Conservation (phyloP, 305 asterid genomes). For the Fraxinus nigra region DNA sequence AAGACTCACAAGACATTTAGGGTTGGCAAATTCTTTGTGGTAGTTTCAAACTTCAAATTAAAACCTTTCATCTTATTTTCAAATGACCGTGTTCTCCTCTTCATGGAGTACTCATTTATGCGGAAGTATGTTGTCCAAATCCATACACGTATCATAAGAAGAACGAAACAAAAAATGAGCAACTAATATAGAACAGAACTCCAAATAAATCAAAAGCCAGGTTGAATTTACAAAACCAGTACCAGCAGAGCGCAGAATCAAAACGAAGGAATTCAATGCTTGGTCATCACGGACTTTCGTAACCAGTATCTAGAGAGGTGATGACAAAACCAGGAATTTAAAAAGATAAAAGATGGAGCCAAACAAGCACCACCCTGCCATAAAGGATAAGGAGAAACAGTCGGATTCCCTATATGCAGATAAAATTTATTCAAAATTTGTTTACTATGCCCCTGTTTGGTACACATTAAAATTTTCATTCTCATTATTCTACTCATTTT, state of each 20-base stretch:
- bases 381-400: not conserved
- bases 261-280: not conserved
- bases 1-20: not conserved
- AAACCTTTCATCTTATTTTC: not conserved
- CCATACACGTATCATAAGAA: not conserved
- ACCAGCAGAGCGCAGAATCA: not conserved
- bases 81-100: not conserved
- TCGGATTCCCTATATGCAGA: not conserved
- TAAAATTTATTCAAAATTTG: not conserved
- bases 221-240: not conserved
- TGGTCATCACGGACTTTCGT: not conserved
- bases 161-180: not conserved
- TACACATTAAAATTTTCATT: no score
- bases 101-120: not conserved
- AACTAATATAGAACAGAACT: not conserved
- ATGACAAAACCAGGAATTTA: not conserved
- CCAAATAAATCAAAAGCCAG: not conserved
- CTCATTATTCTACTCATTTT: no score
- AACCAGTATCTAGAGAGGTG: not conserved
- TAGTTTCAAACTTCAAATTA: not conserved
- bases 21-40: not conserved
- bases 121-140: not conserved
- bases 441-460: not conserved
- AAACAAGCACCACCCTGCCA: not conserved
- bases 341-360: not conserved